Evolutionary conservation across 2,329 filamentous ascomycete genomes (phyloP), one percentile per base, ranked within the genome.

Genomic region (Amauroascus niger): DNA sequence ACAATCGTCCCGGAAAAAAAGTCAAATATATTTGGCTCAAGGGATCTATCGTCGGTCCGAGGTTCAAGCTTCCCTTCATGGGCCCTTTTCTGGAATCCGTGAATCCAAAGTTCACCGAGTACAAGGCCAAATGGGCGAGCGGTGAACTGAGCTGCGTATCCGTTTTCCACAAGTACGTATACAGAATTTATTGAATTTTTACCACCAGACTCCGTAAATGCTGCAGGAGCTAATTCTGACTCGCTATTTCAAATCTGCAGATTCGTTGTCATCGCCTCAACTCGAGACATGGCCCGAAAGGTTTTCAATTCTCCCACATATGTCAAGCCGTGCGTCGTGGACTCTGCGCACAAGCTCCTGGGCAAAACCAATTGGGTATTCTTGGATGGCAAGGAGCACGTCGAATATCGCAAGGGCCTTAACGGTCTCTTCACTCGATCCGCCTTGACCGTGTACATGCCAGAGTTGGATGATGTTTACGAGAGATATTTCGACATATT

Each of bases 331-430:
- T 97, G 90, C 66, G 90, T 98, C 58, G 93, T 98, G 59, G 91
- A 97, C 69, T 83, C 85, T 56, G 93, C 93, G 18, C 84, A 88
- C 73, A 97, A 97, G 76, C 86, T 98, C 49, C 82, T 98, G 50
- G 87, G 93, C 56, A 80, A 83, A 57, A 85, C 86, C 64, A 96
- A 96, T 76, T 98, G 90, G 88, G 93, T 97, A 16, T 97, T 97
- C 74, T 77, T 98, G 60, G 91, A 97, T 67, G 93, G 93, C 65
- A 94, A 90, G 74, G 82, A 83, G 37, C 93, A 98, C 65, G 88
- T 95, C 61, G 93, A 97, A 65, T 98, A 93, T 74, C 90, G 93
- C 69, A 97, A 96, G 76, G 93, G 93, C 51, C 78, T 98, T 61
- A 97, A 96, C 70, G 85, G 84, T 55, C 80, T 97, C 26, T 98